Percentiles rank a stretch among this genome's conserved stretches.
These are phyloP conservation scores for Blumeriella jaapii DNA, from an alignment of 2,329 filamentous ascomycete species.

Conservation along the genomic window DNA sequence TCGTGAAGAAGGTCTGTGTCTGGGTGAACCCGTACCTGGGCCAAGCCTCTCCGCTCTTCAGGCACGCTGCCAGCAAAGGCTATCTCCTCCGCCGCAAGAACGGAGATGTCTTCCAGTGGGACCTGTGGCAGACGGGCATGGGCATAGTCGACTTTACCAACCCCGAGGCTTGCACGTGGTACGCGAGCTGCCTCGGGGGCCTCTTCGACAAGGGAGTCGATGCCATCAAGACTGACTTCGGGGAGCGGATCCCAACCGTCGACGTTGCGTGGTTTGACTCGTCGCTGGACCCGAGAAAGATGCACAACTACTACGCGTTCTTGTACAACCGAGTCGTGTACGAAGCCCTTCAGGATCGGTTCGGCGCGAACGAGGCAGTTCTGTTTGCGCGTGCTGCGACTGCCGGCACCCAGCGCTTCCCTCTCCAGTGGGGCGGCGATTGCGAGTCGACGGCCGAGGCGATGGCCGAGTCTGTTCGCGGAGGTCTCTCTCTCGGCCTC, in stretches of 20 bases:
- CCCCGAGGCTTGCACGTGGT: conserved; percentile 46
- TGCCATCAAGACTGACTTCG: conserved; percentile 53
- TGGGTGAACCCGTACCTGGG: conserved; percentile 54
- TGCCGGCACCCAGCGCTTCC: conserved; percentile 47
- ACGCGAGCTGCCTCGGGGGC: conserved; percentile 36
- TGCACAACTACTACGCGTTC: conserved; percentile 55
- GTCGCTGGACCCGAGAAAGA: conserved; percentile 38
- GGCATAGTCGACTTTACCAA: conserved; percentile 53
- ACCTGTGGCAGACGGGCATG: conserved; percentile 54
- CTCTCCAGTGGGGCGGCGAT: conserved; percentile 50
- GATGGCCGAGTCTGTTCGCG: conserved; percentile 49
- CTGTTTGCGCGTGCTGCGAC: conserved; percentile 48
- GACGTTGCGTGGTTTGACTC: conserved; percentile 43
- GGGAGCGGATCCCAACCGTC: conserved; percentile 45
- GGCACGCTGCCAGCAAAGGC: conserved; percentile 41
- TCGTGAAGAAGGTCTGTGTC: conserved; percentile 37
- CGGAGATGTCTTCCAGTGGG: conserved; percentile 51
- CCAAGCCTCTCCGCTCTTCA: conserved; percentile 47
- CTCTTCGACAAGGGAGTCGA: conserved; percentile 49
- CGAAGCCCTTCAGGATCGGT: conserved; percentile 37
- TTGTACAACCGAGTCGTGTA: conserved; percentile 51
- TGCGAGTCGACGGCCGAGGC: conserved; percentile 51
- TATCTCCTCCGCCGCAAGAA: conserved; percentile 48
- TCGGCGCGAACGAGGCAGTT: conserved; percentile 39
- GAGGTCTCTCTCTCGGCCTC: conserved; percentile 44